These are phyloP conservation scores for Spathaspora arborariae DNA, from an alignment of 805 yeast species.

Conservation along the genomic window DNA sequence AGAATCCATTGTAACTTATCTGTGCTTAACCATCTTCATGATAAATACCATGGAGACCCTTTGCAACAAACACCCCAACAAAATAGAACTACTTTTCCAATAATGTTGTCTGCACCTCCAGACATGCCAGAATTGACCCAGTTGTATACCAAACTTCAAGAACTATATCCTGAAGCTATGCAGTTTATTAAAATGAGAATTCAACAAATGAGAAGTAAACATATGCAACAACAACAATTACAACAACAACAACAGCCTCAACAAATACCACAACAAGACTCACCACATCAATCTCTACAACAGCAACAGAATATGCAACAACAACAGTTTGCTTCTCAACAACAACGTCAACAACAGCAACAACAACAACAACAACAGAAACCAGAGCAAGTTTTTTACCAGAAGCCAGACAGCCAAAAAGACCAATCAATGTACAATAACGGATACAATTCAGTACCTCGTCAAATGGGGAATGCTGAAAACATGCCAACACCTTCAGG, in stretches of 20 bases:
- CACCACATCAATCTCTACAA: conserved; percentile 5
- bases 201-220: conserved; percentile 32
- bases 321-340: conserved; percentile 11
- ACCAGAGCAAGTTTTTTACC: conserved; percentile 5
- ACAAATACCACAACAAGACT: conserved; percentile 8
- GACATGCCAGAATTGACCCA: conserved; percentile 52
- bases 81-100: conserved; percentile 39
- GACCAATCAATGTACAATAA: conserved; percentile 7
- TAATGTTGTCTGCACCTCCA: conserved; percentile 50
- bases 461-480: not conserved
- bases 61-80: conserved; percentile 17
- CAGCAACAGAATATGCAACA: conserved; percentile 8
- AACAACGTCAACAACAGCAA: conserved; percentile 11
- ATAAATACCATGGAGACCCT: conserved; percentile 31
- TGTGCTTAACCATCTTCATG: conserved; percentile 36
- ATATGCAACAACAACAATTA: conserved; percentile 8
- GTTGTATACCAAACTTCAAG: conserved; percentile 44
- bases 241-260: conserved; percentile 9
- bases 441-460: conserved; percentile 8
- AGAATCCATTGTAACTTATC: conserved; percentile 40
- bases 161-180: conserved; percentile 53
- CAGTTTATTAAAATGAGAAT: conserved; percentile 38
- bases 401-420: conserved; percentile 4
- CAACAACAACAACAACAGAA: conserved; percentile 10
- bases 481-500: conserved; percentile 2